Evolutionary conservation across 2,329 filamentous ascomycete species (phyloP), one percentile per base, ranked within the genome.

Genomic region (Cercospora zeae-maydis): DNA sequence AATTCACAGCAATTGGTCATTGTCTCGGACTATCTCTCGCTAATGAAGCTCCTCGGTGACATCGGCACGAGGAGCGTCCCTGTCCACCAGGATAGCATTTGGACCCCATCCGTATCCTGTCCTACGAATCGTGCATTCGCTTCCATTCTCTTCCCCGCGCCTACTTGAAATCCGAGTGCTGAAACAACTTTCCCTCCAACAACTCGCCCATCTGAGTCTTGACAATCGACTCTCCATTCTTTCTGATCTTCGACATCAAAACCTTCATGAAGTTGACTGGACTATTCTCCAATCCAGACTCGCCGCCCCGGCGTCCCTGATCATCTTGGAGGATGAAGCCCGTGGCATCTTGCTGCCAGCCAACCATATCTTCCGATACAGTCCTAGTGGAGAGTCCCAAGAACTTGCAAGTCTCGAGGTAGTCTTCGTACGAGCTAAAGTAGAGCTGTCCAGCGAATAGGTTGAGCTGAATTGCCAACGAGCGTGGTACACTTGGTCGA

Each of bases 361-460:
- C 66, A 24, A 36, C 16, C 10, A 49, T 37, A 24, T 55, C 11
- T 4, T 59, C 37, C 30, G 56, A 51, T 8, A 59, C 45, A 27
- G 56, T 30, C 16, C 31, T 14, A 4, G 63, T 55, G 1, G 63
- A 61, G 34, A 89, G 69, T 0, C 85, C 82, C 0, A 90, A 74
- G 39, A 80, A 81, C 0, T 76, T 70, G 63, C 85, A 88, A 0
- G 82, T 70, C 1, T 76, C 71, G 0, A 72, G 65, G 64, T 91
- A 92, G 59, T 89, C 82, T 0, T 75, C 63, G 42, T 80, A 83
- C 0, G 78, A 80, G 0, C 71, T 73, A 10, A 91, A 76, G 67
- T 90, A 91, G 0, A 91, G 78, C 59, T 89, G 86, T 0, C 88
- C 89, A 0, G 89, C 79, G 61, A 92, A 91, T 0, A 91, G 75